Evolutionary conservation across 805 yeast species (phyloP).

Genomic region (Saturnispora sanitii): DNA sequence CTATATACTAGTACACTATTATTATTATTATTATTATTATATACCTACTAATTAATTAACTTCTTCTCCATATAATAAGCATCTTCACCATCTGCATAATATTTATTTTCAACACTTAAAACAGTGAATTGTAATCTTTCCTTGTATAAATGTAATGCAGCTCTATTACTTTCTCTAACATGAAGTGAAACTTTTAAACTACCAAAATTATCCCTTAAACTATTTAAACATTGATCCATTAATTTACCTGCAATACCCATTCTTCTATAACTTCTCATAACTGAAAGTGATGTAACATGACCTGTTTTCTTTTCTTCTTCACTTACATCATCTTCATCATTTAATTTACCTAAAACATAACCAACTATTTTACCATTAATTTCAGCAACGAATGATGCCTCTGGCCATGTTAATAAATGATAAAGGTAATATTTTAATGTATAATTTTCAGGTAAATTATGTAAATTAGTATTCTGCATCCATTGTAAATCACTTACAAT

Average conservation of each 20-base stretch:
- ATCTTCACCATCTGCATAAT: constrained; percentile 95
- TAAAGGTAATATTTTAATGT: constrained; percentile 87
- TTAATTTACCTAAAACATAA: constrained; percentile 92
- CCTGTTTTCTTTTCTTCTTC: constrained; percentile 67
- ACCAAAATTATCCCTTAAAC: constrained; percentile 69
- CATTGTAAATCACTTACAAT: constrained; percentile 80
- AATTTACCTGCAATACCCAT: constrained; percentile 89
- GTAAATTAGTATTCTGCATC: constrained; percentile 90
- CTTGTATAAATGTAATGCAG: constrained; percentile 85
- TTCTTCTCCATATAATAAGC: constrained; percentile 89
- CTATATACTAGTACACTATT: no score
- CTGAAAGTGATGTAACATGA: constrained; percentile 88
- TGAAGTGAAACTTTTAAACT: constrained; percentile 84
- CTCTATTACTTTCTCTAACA: constrained; percentile 86
- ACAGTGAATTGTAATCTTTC: constrained; percentile 81
- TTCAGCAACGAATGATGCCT: constrained; percentile 91
- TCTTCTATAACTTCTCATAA: constrained; percentile 90
- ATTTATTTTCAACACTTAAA: constrained; percentile 70
- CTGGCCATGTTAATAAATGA: constrained; percentile 95
- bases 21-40: no score
- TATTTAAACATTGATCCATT: constrained; percentile 72
- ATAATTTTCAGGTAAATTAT: constrained; percentile 91
- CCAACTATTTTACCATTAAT: constrained; percentile 88
- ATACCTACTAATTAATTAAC: constrained; percentile 47
- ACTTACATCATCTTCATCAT: constrained; percentile 59